A percentile compares a stretch with the other conserved stretches of the same genome.
Conservation (phyloP, 768 basidiomycete genomes). For the Lactifluus rugatus region DNA sequence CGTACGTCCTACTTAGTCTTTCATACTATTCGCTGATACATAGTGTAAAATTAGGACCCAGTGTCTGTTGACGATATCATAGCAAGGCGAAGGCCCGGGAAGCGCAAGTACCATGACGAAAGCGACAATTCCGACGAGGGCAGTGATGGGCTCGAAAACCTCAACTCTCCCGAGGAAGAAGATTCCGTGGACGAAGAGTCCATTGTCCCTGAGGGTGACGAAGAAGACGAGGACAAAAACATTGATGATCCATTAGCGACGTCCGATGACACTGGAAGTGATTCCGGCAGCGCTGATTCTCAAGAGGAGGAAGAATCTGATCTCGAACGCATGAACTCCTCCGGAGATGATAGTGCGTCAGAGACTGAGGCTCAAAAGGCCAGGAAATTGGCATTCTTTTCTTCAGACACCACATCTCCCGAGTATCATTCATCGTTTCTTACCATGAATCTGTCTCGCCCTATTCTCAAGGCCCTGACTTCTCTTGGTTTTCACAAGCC, state of each 20-base stretch:
- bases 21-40: neutral
- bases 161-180: slow-evolving; percentile 23
- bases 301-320: slow-evolving; percentile 22
- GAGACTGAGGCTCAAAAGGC: slow-evolving; percentile 51
- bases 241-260: slow-evolving; percentile 9
- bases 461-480: slow-evolving; percentile 84
- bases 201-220: slow-evolving; percentile 30
- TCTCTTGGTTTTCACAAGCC: slow-evolving; percentile 71
- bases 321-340: slow-evolving; percentile 35
- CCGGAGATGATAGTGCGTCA: slow-evolving; percentile 51
- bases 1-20: slow-evolving; percentile 31
- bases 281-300: slow-evolving; percentile 21
- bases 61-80: slow-evolving; percentile 92
- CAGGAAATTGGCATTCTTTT: slow-evolving; percentile 85
- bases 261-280: slow-evolving; percentile 16
- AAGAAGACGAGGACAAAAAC: slow-evolving; percentile 31
- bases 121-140: neutral
- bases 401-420: slow-evolving; percentile 37
- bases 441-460: slow-evolving; percentile 92
- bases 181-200: slow-evolving; percentile 22
- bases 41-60: slow-evolving; percentile 40
- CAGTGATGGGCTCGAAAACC: neutral
- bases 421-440: slow-evolving; percentile 71
- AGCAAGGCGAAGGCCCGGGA: slow-evolving; percentile 48
- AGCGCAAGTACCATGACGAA: slow-evolving; percentile 49